phyloP scores from a whole-genome alignment of 345 rosid species.

The Barbarea vulgaris region DNA sequence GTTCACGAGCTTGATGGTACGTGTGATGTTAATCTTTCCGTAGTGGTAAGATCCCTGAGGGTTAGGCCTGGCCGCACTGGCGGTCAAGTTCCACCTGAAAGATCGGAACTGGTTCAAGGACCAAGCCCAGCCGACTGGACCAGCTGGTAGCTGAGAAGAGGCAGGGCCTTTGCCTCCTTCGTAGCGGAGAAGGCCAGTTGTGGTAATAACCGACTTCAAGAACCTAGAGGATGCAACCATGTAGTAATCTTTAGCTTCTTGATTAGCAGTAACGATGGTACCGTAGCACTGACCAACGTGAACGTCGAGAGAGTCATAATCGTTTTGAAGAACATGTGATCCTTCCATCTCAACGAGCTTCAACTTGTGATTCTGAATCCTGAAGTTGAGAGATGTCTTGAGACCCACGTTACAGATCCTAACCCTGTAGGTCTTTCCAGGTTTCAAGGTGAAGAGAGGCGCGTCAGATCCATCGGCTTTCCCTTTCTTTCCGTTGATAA shows the following conservation, averaged over 20 bases:
- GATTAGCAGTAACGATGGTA: slow-evolving; percentile 57
- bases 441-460: slow-evolving; percentile 62
- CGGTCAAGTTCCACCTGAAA: slow-evolving; percentile 78
- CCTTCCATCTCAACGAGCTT: slow-evolving; percentile 78
- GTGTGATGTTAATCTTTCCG: slow-evolving; percentile 64
- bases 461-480: slow-evolving; percentile 43
- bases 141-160: slow-evolving; percentile 48
- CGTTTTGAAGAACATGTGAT: slow-evolving; percentile 64
- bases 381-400: slow-evolving; percentile 61
- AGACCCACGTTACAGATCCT: slow-evolving; percentile 70
- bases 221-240: slow-evolving; percentile 70
- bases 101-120: slow-evolving; percentile 75
- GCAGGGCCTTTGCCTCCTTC: slow-evolving; percentile 49
- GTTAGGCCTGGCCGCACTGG: slow-evolving; percentile 84
- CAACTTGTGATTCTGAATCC: slow-evolving; percentile 65
- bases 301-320: slow-evolving; percentile 65
- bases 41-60: slow-evolving; percentile 87
- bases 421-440: slow-evolving; percentile 61
- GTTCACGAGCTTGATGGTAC: slow-evolving; percentile 64
- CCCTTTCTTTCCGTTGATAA: slow-evolving; percentile 61
- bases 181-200: slow-evolving; percentile 57
- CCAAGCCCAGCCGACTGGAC: slow-evolving; percentile 76
- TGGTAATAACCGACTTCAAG: slow-evolving; percentile 38
- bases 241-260: slow-evolving; percentile 59
- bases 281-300: slow-evolving; percentile 67